Base-by-base conservation (phyloP, 2,329 filamentous ascomycete genomes). In the Scolecobasidium constrictum region DNA sequence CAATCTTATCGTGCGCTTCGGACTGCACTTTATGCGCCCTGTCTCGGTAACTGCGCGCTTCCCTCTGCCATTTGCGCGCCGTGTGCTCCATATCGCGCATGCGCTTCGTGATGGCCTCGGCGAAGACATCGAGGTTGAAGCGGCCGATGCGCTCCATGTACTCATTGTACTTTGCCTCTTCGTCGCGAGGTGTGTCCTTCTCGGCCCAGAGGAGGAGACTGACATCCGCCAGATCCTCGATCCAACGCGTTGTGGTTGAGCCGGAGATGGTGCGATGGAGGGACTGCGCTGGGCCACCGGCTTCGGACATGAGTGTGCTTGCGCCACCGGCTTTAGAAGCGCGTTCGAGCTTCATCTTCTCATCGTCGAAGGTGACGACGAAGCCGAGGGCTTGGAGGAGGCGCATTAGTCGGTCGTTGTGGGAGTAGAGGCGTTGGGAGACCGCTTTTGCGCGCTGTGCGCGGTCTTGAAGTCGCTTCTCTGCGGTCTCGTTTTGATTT, bases 1-100 rank as follows among this genome's bases (percentile, higher is more conserved):
- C 88, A 56, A 98, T 95, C 68, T 96, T 96, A 52, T 94, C 86
- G 53, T 94, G 86, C 0, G 86, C 80, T 55, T 96, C 92, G 54
- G 81, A 83, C 50, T 93, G 85, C 36, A 81, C 69, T 12, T 74
- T 68, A 51, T 93, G 84, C 6, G 86, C 83, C 56, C 88, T 88
- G 50, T 96, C 92, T 11, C 90, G 78, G 54, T 94, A 95, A 1
- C 77, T 75, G 23, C 86, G 78, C 21, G 85, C 81, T 57, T 98
- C 92, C 46, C 86, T 86, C 55, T 92, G 87, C 69, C 88, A 88
- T 63, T 94, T 96, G 45, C 88, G 83, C 15, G 88, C 88, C 46
- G 92, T 82, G 52, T 92, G 81, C 60, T 98, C 92, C 47, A 93
- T 83, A 55, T 98, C 92, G 53, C 90, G 93, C 54, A 95, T 78